Evolutionary conservation across 169 alveolate species (phyloP).

Genomic region (Perkinsus marinus): DNA sequence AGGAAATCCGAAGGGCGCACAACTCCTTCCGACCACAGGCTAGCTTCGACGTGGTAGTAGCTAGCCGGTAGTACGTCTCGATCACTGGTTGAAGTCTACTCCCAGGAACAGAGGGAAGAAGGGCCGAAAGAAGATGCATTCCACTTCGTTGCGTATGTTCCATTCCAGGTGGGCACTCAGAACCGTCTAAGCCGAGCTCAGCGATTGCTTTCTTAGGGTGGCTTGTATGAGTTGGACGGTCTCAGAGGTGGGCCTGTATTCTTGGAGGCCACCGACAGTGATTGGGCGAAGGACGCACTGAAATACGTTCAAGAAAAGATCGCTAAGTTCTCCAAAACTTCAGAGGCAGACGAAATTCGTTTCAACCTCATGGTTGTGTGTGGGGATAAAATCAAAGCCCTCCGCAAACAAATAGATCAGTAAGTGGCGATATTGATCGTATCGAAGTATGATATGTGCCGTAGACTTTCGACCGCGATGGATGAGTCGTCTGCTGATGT

Average conservation of each 20-base stretch:
- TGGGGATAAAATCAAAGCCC: conserved; percentile 5
- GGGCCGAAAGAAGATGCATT: conserved; percentile 65
- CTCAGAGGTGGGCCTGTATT: background rate
- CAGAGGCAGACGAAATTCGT: conserved; percentile 9
- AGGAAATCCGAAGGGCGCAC: conserved; percentile 47
- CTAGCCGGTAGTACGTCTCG: too few species aligned
- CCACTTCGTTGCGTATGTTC: conserved; percentile 68
- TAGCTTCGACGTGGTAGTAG: conserved; percentile 34
- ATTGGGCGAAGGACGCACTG: background rate
- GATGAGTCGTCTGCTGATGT: background rate
- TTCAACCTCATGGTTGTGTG: conserved; percentile 24
- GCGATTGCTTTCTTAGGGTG: background rate
- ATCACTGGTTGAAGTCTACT: background rate
- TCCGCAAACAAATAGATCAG: background rate
- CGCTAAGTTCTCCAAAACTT: background rate
- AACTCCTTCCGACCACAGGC: conserved; percentile 50
- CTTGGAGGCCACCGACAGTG: background rate
- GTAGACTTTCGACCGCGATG: background rate
- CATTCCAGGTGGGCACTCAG: conserved; percentile 38
- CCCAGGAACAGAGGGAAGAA: conserved; percentile 31
- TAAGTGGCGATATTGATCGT: background rate
- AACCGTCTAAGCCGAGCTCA: background rate
- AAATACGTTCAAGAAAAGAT: background rate
- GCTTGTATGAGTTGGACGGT: background rate
- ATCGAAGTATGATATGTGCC: background rate